Conservation (phyloP, 306 rosid genomes). For the Ammopiptanthus mongolicus region DNA sequence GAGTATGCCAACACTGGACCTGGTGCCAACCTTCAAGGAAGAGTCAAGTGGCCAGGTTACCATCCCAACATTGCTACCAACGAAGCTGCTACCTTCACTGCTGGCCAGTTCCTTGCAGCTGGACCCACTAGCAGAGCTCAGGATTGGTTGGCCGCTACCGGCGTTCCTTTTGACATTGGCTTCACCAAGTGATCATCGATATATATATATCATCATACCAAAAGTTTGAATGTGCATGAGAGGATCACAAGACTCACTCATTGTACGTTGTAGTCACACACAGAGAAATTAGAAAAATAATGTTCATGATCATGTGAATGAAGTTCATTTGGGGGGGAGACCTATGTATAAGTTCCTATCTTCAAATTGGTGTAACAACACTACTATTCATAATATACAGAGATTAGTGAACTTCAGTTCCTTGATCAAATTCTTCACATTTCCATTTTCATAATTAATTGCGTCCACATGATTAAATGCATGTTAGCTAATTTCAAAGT, state of each 20-base stretch:
- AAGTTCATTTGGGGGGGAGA: background rate
- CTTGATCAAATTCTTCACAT: background rate
- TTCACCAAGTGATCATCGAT: background rate
- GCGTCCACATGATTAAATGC: too few species aligned
- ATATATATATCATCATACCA: too few species aligned
- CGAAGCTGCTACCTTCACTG: constrained; percentile 44
- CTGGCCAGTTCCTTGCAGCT: constrained; percentile 25
- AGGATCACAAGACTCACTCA: background rate
- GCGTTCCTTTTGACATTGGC: constrained; percentile 20
- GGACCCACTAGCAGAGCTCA: constrained; percentile 23
- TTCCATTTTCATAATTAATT: background rate
- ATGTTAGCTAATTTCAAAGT: too few species aligned
- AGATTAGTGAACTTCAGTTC: background rate
- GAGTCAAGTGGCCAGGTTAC: constrained; percentile 55
- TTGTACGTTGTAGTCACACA: background rate
- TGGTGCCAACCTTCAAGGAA: constrained; percentile 32
- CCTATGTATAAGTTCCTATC: background rate
- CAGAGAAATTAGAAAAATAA: background rate
- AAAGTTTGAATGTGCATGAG: background rate
- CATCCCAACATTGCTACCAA: constrained; percentile 24
- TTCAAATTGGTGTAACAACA: too few species aligned
- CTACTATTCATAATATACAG: too few species aligned
- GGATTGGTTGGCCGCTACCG: constrained; percentile 43
- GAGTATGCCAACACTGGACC: constrained; percentile 63
- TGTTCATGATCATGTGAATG: too few species aligned